Base-by-base conservation (phyloP, 2,329 filamentous ascomycete genomes). In the Epichloe elymi region DNA sequence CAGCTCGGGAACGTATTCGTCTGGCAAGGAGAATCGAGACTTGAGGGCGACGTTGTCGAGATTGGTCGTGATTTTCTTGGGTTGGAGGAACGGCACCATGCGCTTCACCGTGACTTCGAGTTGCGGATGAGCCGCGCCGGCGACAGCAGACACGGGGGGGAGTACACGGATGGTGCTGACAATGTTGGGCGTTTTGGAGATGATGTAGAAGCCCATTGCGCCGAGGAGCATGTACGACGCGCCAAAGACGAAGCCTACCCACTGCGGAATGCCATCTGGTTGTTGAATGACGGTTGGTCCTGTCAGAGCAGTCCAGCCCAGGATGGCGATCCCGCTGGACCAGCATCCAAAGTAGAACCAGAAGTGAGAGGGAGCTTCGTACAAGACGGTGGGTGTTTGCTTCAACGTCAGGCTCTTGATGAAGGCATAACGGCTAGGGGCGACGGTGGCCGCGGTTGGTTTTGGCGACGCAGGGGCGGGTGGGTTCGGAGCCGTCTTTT, bases 341-440 rank as follows among this genome's bases (percentile, higher is more conserved):
- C 82, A 82, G 60, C 78, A 79, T 44, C 78, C 76, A 57, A 78
- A 61, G 55, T 83, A 74, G 63, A 82, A 84, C 65, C 74, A 73
- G 51, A 76, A 75, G 59, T 86, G 82, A 1, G 80, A 80, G 14
- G 80, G 79, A 1, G 77, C 75, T 59, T 82, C 72, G 69, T 85
- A 88, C 42, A 88, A 70, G 3, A 77, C 65, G 7, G 83, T 80
- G 5, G 76, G 72, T 2, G 71, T 67, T n/a, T 72, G 60, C 55
- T 78, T 76, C 52, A 70, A 68, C 14, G 78, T 75, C 38, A 87
- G 72, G 53, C 72, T 74, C 54, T 74, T 74, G 59, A 74, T 72
- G 65, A 75, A 80, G 50, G 67, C 71, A 58, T 68, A 72, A 60
- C 58, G 58, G 51, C 58, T 65, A 39, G 57, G 60, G 8, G 59